Evolutionary conservation across 2,329 filamentous ascomycete genomes (phyloP), one percentile per base, ranked within the genome.

Genomic region (Sclerotinia borealis): DNA sequence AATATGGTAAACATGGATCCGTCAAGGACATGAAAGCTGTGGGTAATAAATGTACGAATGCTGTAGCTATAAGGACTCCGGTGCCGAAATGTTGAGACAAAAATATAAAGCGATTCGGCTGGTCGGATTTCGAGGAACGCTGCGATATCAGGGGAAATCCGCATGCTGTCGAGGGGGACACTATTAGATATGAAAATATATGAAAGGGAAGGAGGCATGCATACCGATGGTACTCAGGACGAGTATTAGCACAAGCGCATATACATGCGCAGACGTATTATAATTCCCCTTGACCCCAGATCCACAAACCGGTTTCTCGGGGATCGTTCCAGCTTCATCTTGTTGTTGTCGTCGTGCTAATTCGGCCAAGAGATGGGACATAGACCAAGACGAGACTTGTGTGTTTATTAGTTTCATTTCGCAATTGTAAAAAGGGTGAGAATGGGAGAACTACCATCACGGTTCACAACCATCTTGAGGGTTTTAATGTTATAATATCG

Each of bases 11-110:
- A 76, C 85, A 88, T 74, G 83, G 81, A 69, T 87, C 81, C 11
- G 83, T 85, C 37, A 87, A 75, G 17, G 81, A 86, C 25, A 79
- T 77, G 68, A 86, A 87, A 27, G 85, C 85, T 1, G 84, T 87
- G 13, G 85, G 85, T 6, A 87, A 78, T n/a, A 87, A 76, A 71
- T 86, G 83, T 31, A 93, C 90, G 72, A 95, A 95, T 62, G 91
- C 90, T 1, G 91, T 95, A 13, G 91, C 90, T 66, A 95, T 88
- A n/a, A 95, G 79, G 25, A 95, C 91, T 64, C 91, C 91, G 1
- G 91, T 95, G 72, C 91, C 89, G 68, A 91, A 89, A 77, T 92
- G 89, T 66, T 85, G 79, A 2, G 81, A 83, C 55, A 85, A 73
- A 71, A 86, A 86, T 60, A 86, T 79, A 68, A 75, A 71, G 63